Conservation (phyloP, 2,329 filamentous ascomycete species). For the Colletotrichum sp. region DNA sequence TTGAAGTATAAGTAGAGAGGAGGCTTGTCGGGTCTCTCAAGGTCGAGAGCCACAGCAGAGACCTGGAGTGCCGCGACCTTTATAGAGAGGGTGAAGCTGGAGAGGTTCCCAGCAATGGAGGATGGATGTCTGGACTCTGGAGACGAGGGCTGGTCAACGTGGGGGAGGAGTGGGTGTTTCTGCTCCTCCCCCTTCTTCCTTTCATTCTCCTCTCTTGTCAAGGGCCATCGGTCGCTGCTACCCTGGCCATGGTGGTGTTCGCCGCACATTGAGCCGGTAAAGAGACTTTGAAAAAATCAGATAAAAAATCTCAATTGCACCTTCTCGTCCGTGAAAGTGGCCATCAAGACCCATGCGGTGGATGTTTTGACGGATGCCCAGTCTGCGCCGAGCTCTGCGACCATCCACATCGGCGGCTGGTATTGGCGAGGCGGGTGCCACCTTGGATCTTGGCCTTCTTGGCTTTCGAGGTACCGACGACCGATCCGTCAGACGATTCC, state of each 20-base stretch:
- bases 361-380: slow-evolving; percentile 18
- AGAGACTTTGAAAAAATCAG: not conserved
- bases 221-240: not conserved
- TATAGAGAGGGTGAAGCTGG: not conserved
- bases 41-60: not conserved
- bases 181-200: not conserved
- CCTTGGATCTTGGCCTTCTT: slow-evolving; percentile 12
- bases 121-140: not conserved
- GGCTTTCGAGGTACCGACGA: slow-evolving; percentile 13
- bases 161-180: not conserved
- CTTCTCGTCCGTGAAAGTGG: not conserved
- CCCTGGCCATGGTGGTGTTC: not conserved
- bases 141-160: not conserved
- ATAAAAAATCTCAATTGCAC: not conserved
- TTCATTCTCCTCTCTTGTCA: not conserved
- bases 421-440: slow-evolving; percentile 10
- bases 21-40: not conserved
- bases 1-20: not conserved
- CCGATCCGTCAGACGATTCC: not conserved
- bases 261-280: not conserved
- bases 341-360: not conserved
- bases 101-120: not conserved
- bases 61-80: slow-evolving; percentile 7
- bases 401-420: slow-evolving; percentile 1
- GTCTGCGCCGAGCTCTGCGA: slow-evolving; percentile 12